Conservation (phyloP, 2,329 filamentous ascomycete genomes). For the Apiospora aurea region DNA sequence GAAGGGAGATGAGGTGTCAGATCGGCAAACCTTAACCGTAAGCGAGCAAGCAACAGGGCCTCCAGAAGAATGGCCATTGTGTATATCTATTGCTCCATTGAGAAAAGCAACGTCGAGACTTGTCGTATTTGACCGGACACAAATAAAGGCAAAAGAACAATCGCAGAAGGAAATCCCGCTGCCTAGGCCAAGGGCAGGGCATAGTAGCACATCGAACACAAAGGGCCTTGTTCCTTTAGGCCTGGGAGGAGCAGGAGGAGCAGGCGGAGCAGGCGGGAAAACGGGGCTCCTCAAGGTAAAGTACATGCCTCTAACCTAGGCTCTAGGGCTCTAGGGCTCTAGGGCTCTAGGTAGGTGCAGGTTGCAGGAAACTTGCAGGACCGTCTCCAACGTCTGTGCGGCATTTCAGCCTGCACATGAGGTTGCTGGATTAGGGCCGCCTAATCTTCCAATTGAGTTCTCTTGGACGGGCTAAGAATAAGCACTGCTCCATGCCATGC, state of each 20-base stretch:
- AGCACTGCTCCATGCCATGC: slow-evolving; percentile 2
- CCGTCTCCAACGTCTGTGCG: slow-evolving; percentile 41
- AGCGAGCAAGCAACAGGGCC: slow-evolving; percentile 33
- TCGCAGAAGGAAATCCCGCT: slow-evolving; percentile 23
- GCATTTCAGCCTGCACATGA: slow-evolving; percentile 23
- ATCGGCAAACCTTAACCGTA: slow-evolving; percentile 41
- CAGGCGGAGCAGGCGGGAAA: slow-evolving; percentile 34
- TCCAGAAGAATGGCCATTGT: slow-evolving; percentile 12
- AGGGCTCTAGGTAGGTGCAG: slow-evolving; percentile 31
- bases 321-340: slow-evolving; percentile 31
- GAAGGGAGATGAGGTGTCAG: slow-evolving; percentile 32
- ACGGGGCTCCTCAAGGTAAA: slow-evolving; percentile 27
- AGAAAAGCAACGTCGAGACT: slow-evolving; percentile 26
- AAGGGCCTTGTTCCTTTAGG: slow-evolving; percentile 32
- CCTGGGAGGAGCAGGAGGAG: too few relatives aligned
- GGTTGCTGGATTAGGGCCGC: not conserved
- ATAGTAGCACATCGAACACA: slow-evolving; percentile 28
- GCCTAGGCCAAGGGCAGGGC: slow-evolving; percentile 12
- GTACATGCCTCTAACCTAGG: too few relatives aligned
- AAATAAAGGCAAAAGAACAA: slow-evolving; percentile 26
- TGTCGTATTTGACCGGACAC: slow-evolving; percentile 28
- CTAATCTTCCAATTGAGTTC: slow-evolving; percentile 13
- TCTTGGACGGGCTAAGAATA: slow-evolving; percentile 8
- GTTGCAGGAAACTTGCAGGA: slow-evolving; percentile 34
- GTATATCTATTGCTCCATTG: slow-evolving; percentile 15